Evolutionary conservation across 2,329 filamentous ascomycete genomes (phyloP).

Genomic region (Scytalidium sp.): DNA sequence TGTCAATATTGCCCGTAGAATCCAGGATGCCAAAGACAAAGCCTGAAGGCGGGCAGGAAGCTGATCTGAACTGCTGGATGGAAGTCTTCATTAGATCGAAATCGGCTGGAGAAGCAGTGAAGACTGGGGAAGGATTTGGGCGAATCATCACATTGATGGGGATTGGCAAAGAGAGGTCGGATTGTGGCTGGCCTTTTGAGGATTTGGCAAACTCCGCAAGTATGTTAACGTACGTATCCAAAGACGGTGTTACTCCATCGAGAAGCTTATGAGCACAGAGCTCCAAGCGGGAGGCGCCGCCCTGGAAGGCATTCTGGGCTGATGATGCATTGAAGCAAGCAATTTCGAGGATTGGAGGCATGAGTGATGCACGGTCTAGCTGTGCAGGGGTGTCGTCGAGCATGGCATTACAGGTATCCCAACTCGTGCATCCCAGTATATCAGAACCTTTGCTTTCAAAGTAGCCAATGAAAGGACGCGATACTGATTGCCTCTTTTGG

Average conservation of each 20-base stretch:
- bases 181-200: constrained; percentile 11
- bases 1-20: constrained; percentile 32
- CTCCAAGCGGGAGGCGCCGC: constrained; percentile 49
- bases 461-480: neutral
- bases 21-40: constrained; percentile 51
- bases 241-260: constrained; percentile 40
- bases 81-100: constrained; percentile 39
- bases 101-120: constrained; percentile 39
- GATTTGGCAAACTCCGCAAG: constrained; percentile 19
- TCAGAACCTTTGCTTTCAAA: no score
- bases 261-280: constrained; percentile 38
- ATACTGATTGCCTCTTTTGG: neutral
- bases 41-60: constrained; percentile 31
- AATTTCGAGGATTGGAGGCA: constrained; percentile 36
- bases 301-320: constrained; percentile 35
- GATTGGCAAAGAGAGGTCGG: constrained; percentile 16
- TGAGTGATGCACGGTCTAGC: no score
- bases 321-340: constrained; percentile 44
- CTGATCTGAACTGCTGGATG: constrained; percentile 31
- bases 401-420: no score
- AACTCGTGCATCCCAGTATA: no score
- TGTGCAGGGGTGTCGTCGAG: no score
- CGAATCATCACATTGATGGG: constrained; percentile 53
- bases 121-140: constrained; percentile 39
- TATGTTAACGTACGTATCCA: neutral